phyloP scores from a whole-genome alignment of 371 early-diverging fungal species.

The Mortierella sp. region DNA sequence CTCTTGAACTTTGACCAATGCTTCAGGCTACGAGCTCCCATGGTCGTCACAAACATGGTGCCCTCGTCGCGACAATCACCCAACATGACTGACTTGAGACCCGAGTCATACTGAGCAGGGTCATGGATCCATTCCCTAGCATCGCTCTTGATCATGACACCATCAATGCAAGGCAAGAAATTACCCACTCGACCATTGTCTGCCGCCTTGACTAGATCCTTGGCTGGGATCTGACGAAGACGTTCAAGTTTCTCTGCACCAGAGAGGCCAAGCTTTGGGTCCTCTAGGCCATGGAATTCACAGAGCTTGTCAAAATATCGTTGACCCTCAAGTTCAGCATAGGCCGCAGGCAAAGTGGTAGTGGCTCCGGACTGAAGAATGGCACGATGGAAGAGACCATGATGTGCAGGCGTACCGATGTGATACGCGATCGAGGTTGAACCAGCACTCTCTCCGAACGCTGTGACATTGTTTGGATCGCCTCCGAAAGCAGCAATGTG shows the following conservation, averaged over 20 bases:
- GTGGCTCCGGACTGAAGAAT: slow-evolving; percentile 53
- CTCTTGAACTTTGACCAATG: slow-evolving; percentile 45
- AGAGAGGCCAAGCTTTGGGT: slow-evolving; percentile 8
- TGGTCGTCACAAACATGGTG: slow-evolving; percentile 27
- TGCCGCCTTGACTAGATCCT: slow-evolving; percentile 40
- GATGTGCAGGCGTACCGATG: slow-evolving; percentile 24
- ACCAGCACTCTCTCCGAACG: slow-evolving; percentile 64
- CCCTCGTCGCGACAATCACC: slow-evolving; percentile 52
- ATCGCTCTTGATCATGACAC: slow-evolving; percentile 28
- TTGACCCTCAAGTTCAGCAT: slow-evolving; percentile 37
- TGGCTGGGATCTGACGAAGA: slow-evolving; percentile 31
- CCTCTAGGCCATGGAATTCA: slow-evolving; percentile 22
- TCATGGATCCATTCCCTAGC: slow-evolving; percentile 38
- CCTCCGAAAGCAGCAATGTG: slow-evolving; percentile 66
- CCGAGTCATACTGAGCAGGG: slow-evolving; percentile 33
- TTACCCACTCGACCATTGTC: slow-evolving; percentile 33
- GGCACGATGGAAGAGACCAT: slow-evolving; percentile 53
- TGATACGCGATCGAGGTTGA: slow-evolving; percentile 55
- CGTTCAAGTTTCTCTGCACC: slow-evolving; percentile 30
- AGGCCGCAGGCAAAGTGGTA: slow-evolving; percentile 34
- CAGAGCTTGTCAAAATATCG: slow-evolving; percentile 41
- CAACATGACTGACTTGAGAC: slow-evolving; percentile 41
- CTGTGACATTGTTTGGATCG: slow-evolving; percentile 57
- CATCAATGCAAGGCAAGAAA: slow-evolving; percentile 44
- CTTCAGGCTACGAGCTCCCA: slow-evolving; percentile 41